Conservation (phyloP, 169 alveolate species). For the Babesia gibsoni region DNA sequence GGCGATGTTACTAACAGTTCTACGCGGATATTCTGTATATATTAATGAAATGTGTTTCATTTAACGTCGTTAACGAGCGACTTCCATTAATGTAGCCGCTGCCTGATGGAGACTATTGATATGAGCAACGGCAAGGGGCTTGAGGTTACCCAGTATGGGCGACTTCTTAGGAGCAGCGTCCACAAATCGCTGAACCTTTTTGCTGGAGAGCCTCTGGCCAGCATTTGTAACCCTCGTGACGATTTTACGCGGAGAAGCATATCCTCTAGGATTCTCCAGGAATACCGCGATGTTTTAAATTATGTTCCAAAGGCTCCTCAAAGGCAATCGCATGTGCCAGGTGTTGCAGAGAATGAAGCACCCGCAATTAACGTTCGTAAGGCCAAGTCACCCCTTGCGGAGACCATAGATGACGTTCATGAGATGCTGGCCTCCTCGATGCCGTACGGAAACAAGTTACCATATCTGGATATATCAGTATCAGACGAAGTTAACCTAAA, state of each 20-base stretch:
- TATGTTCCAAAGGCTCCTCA: constrained; percentile 30
- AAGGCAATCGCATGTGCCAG: background rate
- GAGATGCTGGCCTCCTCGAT: constrained; percentile 11
- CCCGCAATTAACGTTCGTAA: constrained; percentile 29
- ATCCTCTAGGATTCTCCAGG: constrained; percentile 41
- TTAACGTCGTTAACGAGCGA: no score
- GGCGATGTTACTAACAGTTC: no score
- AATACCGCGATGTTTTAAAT: constrained; percentile 38
- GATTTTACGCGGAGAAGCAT: constrained; percentile 38
- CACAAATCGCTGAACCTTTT: constrained; percentile 59
- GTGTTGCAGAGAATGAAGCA: constrained; percentile 7
- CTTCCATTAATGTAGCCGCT: background rate
- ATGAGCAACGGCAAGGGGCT: constrained; percentile 21
- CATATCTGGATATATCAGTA: constrained; percentile 31
- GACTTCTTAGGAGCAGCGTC: constrained; percentile 20
- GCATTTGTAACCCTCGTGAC: constrained; percentile 38
- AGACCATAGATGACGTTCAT: constrained; percentile 45
- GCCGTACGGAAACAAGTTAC: constrained; percentile 9
- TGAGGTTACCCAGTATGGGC: constrained; percentile 1
- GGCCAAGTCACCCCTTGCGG: constrained; percentile 56
- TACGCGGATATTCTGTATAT: no score
- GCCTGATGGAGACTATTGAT: background rate
- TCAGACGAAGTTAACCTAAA: constrained; percentile 35
- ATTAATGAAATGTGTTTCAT: no score
- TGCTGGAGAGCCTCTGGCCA: constrained; percentile 51